These are phyloP conservation scores for Yarrowia sp. DNA, from an alignment of 805 yeast genomes.

Conservation along the genomic window DNA sequence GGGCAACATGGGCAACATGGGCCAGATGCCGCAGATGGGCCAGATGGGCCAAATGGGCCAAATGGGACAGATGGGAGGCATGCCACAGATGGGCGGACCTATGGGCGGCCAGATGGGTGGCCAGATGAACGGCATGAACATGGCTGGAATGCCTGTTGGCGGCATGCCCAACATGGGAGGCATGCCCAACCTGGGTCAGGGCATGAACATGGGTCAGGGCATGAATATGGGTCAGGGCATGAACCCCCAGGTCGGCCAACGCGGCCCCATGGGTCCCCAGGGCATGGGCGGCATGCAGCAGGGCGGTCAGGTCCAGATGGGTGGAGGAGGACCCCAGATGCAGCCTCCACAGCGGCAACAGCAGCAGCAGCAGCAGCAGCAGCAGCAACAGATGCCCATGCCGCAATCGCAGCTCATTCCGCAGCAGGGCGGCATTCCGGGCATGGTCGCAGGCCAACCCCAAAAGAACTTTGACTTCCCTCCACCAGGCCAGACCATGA, in stretches of 20 bases:
- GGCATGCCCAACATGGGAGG: slow-evolving; percentile 26
- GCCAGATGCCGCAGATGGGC: neutral
- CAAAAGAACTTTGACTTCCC: slow-evolving; percentile 19
- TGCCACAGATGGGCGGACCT: neutral
- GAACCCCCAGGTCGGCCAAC: slow-evolving; percentile 19
- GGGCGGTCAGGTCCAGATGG: slow-evolving; percentile 21
- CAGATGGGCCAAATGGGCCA: slow-evolving; percentile 8
- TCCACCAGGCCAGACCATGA: slow-evolving; percentile 22
- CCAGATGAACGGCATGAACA: slow-evolving; percentile 28
- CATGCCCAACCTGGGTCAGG: slow-evolving; percentile 21
- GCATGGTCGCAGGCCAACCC: neutral
- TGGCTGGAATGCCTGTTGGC: neutral
- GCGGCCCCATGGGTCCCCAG: slow-evolving; percentile 20
- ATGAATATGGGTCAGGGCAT: slow-evolving; percentile 1
- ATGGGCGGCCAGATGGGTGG: slow-evolving; percentile 11
- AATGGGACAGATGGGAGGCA: neutral
- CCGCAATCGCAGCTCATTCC: slow-evolving; percentile 24
- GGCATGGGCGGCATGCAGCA: neutral
- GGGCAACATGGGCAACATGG: slow-evolving; percentile 8
- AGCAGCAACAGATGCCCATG: slow-evolving; percentile 26
- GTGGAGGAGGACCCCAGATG: slow-evolving; percentile 5
- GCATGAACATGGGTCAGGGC: slow-evolving; percentile 8
- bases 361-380: slow-evolving; percentile 25
- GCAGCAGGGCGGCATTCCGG: slow-evolving; percentile 1
- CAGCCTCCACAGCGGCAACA: slow-evolving; percentile 29